Evolutionary conservation across 2,329 filamentous ascomycete species (phyloP).

Genomic region (Fusarium robinianum): DNA sequence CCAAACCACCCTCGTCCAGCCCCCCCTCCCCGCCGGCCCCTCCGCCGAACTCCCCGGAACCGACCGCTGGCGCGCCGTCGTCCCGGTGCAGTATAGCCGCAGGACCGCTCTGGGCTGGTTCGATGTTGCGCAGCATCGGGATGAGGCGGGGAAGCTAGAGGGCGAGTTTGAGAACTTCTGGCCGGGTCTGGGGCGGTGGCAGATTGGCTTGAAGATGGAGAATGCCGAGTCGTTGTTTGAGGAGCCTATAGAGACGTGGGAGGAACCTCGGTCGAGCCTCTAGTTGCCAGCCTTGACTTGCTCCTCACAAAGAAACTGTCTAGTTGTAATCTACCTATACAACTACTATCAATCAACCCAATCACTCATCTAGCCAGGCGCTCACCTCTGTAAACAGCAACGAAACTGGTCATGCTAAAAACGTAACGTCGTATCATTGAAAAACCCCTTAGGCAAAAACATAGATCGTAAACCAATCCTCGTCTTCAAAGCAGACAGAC

Average conservation of each 20-base stretch:
- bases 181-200: conserved; percentile 52
- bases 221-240: conserved; percentile 41
- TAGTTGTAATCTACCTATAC: no score
- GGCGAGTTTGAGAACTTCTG: conserved; percentile 49
- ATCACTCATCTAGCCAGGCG: no score
- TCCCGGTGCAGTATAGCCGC: conserved; percentile 39
- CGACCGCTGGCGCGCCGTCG: conserved; percentile 49
- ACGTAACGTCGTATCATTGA: no score
- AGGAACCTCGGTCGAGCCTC: conserved; percentile 32
- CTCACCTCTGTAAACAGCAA: no score
- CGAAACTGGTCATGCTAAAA: no score
- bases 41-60: conserved; percentile 52
- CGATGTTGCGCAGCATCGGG: conserved; percentile 49
- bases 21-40: conserved; percentile 50
- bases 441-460: no score
- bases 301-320: no score
- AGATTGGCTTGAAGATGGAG: conserved; percentile 48
- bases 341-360: no score
- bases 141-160: conserved; percentile 25
- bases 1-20: conserved; percentile 51
- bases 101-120: conserved; percentile 50
- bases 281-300: conserved; percentile 14
- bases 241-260: conserved; percentile 36
- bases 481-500: neutral
- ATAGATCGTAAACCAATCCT: no score